Evolutionary conservation across 371 early-diverging fungal species (phyloP), one percentile per base, ranked within the genome.

Genomic region (Mucor ambiguus): DNA sequence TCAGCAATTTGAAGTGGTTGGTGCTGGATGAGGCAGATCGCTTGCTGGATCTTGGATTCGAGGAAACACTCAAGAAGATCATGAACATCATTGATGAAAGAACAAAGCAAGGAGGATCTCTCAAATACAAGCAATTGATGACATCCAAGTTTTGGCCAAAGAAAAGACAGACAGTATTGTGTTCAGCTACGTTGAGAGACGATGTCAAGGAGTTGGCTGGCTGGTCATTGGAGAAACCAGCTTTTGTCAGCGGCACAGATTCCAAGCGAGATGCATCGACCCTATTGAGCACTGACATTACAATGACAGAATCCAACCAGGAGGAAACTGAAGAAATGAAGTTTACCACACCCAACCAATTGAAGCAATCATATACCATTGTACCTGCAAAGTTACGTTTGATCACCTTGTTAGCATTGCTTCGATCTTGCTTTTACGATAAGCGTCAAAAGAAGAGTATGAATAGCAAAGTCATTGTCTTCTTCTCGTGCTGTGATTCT

Each of bases 21-120:
- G 95, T 99, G 9, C 83, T 99, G 61, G 99, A 99, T 79, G 99
- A 99, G 84, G 98, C 98, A 16, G 99, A 99, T 87, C 90, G 98
- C 20, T 87, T 99, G 75, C 81, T 99, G 67, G 99, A 98, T 71
- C 83, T 94, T 4, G 99, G 98, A 4, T 99, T 99, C 70, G 96
- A 96, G 66, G 93, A 96, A 60, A 95, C 96, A 28, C 81, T 99
- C 70, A 89, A 90, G 64, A 89, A 91, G 65, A 96, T 95, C 64
- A 75, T 93, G 79, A 74, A 79, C 37, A 73, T 92, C 30, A 78
- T 94, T 38, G 84, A 86, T 59, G 83, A 88, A n/a, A 68, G 78
- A n/a, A 80, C 74, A 0, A 62, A 49, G 33, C 32, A 29, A 14
- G 72, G 70, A 16, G 54, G 62, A 3, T 35, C 54, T 4, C 54